These are phyloP conservation scores for Suhomyces atakaporum DNA, from an alignment of 1,139 yeast species.

Conservation along the genomic window DNA sequence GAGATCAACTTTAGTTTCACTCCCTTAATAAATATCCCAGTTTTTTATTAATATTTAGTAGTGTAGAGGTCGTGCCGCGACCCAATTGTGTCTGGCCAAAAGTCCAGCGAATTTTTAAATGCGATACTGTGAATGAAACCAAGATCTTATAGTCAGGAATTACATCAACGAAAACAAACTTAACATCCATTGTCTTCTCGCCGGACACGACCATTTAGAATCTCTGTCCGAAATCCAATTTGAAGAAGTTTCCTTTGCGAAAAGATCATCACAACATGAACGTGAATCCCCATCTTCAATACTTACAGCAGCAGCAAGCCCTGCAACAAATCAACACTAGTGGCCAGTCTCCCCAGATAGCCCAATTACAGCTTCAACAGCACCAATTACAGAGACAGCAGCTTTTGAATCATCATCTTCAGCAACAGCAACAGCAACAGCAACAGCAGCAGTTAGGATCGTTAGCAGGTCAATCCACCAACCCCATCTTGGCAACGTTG, in stretches of 20 bases:
- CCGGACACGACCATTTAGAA: background rate
- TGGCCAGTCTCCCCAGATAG: conserved; percentile 41
- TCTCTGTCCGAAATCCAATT: background rate
- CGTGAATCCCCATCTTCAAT: conserved; percentile 48
- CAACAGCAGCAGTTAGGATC: conserved; percentile 28
- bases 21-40: no score
- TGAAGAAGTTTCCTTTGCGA: background rate
- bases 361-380: conserved; percentile 40
- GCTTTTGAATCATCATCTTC: conserved; percentile 37
- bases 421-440: conserved; percentile 25
- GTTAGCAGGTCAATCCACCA: conserved; percentile 26
- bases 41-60: background rate
- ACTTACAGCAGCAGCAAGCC: conserved; percentile 42
- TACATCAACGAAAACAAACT: background rate
- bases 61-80: conserved; percentile 6
- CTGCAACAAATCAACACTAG: conserved; percentile 25
- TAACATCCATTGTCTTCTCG: background rate
- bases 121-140: conserved; percentile 1
- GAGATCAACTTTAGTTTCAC: conserved; percentile 26
- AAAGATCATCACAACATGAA: conserved; percentile 19
- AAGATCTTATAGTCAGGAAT: background rate
- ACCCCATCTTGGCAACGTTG: conserved; percentile 41
- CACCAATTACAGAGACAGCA: conserved; percentile 47
- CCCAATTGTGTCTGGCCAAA: conserved; percentile 9
- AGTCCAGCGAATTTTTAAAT: conserved; percentile 11